Base-by-base conservation (phyloP, 345 rosid species). In the Populus davidiana region DNA sequence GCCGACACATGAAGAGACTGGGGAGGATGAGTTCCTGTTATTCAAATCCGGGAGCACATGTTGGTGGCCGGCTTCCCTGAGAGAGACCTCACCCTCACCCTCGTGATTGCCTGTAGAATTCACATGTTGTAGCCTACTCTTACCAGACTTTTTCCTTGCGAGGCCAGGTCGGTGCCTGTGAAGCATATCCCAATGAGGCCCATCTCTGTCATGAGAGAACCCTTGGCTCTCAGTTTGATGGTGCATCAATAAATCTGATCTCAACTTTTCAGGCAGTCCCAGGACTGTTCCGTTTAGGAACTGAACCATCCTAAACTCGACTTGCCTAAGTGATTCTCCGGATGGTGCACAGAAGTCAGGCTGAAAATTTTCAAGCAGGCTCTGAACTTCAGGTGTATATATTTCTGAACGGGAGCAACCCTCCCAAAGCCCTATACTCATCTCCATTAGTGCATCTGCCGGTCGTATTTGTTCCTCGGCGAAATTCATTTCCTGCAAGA, bases 321-420 rank as follows among this genome's bases (percentile, higher is more conserved):
- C 93, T 80, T 93, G 95, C 82, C 99, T 88, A 13, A 95, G 91
- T 63, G 99, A 95, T 86, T 95, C 97, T 69, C 99, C 99, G 16
- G 91, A 86, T 0, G 98, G 99, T 2, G 93, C 89, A n/a, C 83
- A 77, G 86, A 95, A 95, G 89, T 95, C 98, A 70, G 99, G 98
- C 82, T 92, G 93, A 21, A 84, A 84, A 81, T 85, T 87, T 70
- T 93, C 98, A n/a, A 88, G 88, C 39, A 91, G 84, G 81, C 85
- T 83, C 72, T 88, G 70, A 54, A 89, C 81, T 80, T 95, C 98
- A 1, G 92, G 87, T 0, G 81, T 91, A 66, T 88, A 91, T 67
- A 88, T 83, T 77, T 91, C 96, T 61, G 93, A 86, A 54, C 68
- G 72, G 35, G 79, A 85, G 81, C 93, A 88, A 36, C 99, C 94